Percentiles rank a stretch among this genome's conserved stretches.
phyloP scores from a whole-genome alignment of 148 eudicot species.

The Chenopodium album region DNA sequence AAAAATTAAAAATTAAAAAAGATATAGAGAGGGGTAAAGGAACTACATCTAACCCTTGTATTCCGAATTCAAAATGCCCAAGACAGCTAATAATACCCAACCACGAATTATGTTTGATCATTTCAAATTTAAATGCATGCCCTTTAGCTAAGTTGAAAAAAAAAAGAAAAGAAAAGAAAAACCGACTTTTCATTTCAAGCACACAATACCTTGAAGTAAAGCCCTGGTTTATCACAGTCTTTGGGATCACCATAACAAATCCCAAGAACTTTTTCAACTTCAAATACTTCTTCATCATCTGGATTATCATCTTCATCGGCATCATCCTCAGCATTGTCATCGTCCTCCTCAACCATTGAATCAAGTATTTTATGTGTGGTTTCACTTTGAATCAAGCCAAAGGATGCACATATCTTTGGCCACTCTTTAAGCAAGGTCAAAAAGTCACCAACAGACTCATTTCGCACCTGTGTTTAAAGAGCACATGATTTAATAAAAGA shows the following conservation, averaged over 20 bases:
- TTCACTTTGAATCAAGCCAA: constrained; percentile 28
- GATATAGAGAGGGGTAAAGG: no score
- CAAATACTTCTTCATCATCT: constrained; percentile 47
- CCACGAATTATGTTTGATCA: neutral
- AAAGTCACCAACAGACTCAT: constrained; percentile 72
- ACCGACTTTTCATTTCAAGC: neutral
- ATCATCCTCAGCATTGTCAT: constrained; percentile 29
- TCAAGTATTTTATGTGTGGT: constrained; percentile 21
- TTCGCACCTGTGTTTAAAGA: constrained; percentile 50
- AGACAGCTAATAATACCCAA: neutral
- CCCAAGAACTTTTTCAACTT: constrained; percentile 57
- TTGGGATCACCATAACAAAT: constrained; percentile 76
- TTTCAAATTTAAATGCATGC: neutral
- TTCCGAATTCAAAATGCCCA: neutral
- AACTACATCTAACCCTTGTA: no score
- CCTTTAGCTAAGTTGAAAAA: neutral
- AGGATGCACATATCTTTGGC: constrained; percentile 50
- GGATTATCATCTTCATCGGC: constrained; percentile 29
- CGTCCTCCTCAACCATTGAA: constrained; percentile 23
- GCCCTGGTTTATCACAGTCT: constrained; percentile 20
- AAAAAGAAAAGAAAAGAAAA: no score
- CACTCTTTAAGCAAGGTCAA: constrained; percentile 60
- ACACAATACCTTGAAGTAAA: constrained; percentile 61
- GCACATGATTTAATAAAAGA: neutral
- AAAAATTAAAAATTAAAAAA: no score